These are phyloP conservation scores for Forsythia viridissima DNA, from an alignment of 257 asterid genomes.

Conservation along the genomic window DNA sequence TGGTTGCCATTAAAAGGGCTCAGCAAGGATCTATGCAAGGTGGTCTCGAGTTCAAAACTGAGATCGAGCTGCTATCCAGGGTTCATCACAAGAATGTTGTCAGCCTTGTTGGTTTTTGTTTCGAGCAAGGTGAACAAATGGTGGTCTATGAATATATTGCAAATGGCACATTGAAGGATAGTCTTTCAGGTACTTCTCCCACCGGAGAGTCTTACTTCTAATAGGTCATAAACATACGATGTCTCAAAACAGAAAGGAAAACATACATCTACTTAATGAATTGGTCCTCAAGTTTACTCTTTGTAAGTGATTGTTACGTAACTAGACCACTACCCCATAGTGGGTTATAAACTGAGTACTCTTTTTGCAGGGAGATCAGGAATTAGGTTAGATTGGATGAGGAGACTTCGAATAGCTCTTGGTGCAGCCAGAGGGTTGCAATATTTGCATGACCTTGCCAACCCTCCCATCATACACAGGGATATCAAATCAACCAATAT, in stretches of 20 bases:
- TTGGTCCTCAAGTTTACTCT: neutral
- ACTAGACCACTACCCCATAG: neutral
- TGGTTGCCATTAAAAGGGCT: slow-evolving; percentile 84
- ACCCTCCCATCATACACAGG: slow-evolving; percentile 93
- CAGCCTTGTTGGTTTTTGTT: slow-evolving; percentile 73
- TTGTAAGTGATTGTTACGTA: neutral
- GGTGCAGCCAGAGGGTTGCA: slow-evolving; percentile 91
- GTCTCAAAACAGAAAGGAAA: neutral
- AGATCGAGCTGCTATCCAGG: slow-evolving; percentile 95
- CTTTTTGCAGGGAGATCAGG: slow-evolving; percentile 62
- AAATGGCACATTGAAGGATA: slow-evolving; percentile 82
- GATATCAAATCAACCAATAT: slow-evolving; percentile 84
- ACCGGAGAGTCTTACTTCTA: neutral
- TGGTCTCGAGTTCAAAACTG: slow-evolving; percentile 79
- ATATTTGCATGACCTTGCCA: slow-evolving; percentile 82
- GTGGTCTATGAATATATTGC: slow-evolving; percentile 72
- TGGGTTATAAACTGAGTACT: neutral
- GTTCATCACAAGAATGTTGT: slow-evolving; percentile 94
- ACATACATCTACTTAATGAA: neutral
- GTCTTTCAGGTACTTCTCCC: slow-evolving; percentile 63
- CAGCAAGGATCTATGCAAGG: slow-evolving; percentile 78
- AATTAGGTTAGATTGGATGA: slow-evolving; percentile 83
- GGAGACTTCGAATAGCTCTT: slow-evolving; percentile 71
- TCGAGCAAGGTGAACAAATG: slow-evolving; percentile 80
- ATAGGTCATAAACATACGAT: neutral